Conservation (phyloP, 148 eudicot genomes). For the Rhododendron henanense region DNA sequence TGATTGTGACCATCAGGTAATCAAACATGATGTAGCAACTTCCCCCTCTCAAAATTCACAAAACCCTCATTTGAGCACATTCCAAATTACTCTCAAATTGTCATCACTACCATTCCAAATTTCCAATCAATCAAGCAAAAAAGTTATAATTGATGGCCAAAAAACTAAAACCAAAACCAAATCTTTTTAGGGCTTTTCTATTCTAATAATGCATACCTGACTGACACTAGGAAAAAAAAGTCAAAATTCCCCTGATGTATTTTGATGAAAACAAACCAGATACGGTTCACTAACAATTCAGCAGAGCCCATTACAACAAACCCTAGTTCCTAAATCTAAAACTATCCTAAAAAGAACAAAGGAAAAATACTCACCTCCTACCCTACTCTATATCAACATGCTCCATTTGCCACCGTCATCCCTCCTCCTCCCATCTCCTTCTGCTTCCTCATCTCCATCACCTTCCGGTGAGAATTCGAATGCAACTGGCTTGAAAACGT, state of each 20-base stretch:
- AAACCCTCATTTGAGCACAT: not conserved
- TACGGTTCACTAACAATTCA: constrained; percentile 31
- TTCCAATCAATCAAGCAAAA: not conserved
- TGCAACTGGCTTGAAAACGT: constrained; percentile 64
- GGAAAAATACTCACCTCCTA: constrained; percentile 22
- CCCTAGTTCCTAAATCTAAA: constrained; percentile 28
- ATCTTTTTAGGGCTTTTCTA: not conserved
- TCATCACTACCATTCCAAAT: constrained; percentile 3
- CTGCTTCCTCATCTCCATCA: constrained; percentile 79
- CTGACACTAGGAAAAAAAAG: constrained; percentile 13
- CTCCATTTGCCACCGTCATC: constrained; percentile 12
- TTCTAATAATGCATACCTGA: constrained; percentile 16
- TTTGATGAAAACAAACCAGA: constrained; percentile 19
- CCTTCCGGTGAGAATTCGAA: constrained; percentile 85
- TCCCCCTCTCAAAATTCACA: not conserved
- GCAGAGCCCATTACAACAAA: constrained; percentile 26
- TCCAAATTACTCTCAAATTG: not conserved
- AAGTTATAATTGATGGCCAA: not conserved
- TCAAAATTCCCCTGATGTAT: constrained; percentile 23
- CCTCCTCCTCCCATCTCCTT: constrained; percentile 36
- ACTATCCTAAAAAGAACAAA: constrained; percentile 13
- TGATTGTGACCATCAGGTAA: not conserved
- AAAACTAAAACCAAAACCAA: constrained; percentile 10
- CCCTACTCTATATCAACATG: constrained; percentile 36
- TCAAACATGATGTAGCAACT: not conserved